Base-by-base conservation (phyloP, 2,329 filamentous ascomycete genomes). In the Arthrobotrys sinensis region DNA sequence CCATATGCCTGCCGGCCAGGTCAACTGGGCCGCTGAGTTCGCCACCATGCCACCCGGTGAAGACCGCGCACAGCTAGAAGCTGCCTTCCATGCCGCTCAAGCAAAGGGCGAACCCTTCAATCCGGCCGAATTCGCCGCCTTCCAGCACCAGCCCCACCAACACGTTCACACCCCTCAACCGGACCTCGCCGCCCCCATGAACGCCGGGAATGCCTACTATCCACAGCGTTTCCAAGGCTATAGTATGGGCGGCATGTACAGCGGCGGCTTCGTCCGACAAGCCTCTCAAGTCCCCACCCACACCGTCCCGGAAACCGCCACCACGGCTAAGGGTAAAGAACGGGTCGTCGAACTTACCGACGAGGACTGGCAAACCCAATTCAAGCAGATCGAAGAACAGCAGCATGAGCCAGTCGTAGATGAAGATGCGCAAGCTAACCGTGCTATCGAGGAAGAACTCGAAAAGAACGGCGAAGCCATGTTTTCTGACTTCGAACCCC, bases 291-390 rank as follows among this genome's bases (percentile, higher is more conserved):
- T 85, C 64, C 83, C 85, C 82, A 85, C 83, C 81, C 82, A 86
- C 82, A 82, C 84, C 80, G 79, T 84, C 79, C 82, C 85, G 43
- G 81, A 83, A 48, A 87, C 82, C 45, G 57, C 68, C 12, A 80
- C 89, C 80, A 62, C 76, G 14, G 87, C 85, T 62, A 92, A 94
- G 84, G 93, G 92, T 76, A 98, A 98, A 84, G 94, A 92, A 45
- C 97, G 96, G 85, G 90, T 98, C 86, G 91, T 98, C 11, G 96
- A 98, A 86, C 89, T 98, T 24, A 93, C 97, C 83, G 95, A 99
- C 82, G 87, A 91, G 82, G 92, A 97, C 83, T 98, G 96, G 96
- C 95, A 98, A 85, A 93, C 94, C 82, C 94, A 98, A 84, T 99
- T 99, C 84, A 92, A 93, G 72, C 90, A 96, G 85, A 91, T 97